A percentile compares a stretch with the other conserved stretches of the same genome.
These are phyloP conservation scores for Entomortierella lignicola DNA, from an alignment of 192 early-diverging fungal genomes.

Conservation along the genomic window DNA sequence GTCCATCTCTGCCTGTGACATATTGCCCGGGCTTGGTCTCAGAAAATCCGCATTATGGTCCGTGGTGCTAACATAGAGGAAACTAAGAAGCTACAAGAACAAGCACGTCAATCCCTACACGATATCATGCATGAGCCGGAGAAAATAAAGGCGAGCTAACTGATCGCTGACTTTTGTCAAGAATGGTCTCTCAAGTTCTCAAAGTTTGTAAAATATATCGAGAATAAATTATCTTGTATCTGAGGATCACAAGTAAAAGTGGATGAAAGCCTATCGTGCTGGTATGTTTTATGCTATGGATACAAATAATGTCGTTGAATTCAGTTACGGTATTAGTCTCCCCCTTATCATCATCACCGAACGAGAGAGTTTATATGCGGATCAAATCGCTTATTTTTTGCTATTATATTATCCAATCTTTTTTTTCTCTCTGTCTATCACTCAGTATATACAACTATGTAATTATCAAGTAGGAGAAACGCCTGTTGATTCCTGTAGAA, in stretches of 20 bases:
- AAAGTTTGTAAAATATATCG: not conserved
- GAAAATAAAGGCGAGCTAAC: not conserved
- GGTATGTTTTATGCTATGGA: slow-evolving; percentile 1
- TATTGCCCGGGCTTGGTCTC: not conserved
- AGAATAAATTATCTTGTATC: not conserved
- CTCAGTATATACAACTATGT: no score
- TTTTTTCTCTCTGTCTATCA: no score
- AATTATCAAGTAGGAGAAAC: not conserved
- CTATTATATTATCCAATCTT: no score
- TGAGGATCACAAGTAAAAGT: not conserved
- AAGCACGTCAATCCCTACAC: not conserved
- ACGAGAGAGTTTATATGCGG: no score
- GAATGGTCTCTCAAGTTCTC: not conserved
- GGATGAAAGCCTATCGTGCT: slow-evolving; percentile 4
- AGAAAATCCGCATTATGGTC: not conserved
- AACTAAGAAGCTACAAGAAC: not conserved
- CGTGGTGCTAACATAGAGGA: no score
- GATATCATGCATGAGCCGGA: slow-evolving; percentile 1
- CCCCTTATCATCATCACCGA: no score
- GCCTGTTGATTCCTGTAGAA: slow-evolving; percentile 37
- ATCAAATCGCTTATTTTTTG: no score
- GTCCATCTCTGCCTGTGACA: no score
- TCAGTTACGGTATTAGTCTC: no score
- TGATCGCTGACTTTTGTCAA: not conserved
- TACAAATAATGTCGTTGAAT: not conserved